Percentiles rank a stretch among this genome's conserved stretches.
These are phyloP conservation scores for Decorospora gaudefroyi DNA, from an alignment of 2,329 filamentous ascomycete species.

Conservation along the genomic window DNA sequence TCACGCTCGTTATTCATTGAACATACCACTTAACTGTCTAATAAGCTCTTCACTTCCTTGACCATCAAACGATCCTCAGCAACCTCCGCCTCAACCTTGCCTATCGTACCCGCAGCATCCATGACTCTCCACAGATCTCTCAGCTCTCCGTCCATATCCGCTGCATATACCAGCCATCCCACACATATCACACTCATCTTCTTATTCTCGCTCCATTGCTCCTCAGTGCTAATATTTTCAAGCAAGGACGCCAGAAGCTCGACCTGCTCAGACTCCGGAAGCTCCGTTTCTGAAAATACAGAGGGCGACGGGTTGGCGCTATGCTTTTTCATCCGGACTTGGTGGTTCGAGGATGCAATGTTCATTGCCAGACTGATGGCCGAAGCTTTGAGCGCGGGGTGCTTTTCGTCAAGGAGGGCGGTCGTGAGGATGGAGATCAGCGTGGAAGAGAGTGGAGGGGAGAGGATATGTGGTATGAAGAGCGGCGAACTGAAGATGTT, in stretches of 20 bases:
- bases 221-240: slow-evolving; percentile 66
- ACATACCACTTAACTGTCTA: too few species aligned
- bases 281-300: slow-evolving; percentile 30
- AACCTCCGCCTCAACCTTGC: slow-evolving; percentile 29
- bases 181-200: slow-evolving; percentile 77
- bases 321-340: slow-evolving; percentile 62
- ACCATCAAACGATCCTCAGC: slow-evolving; percentile 41
- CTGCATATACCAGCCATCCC: slow-evolving; percentile 74
- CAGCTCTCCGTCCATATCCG: slow-evolving; percentile 72
- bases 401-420: slow-evolving; percentile 76
- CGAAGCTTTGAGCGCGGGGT: slow-evolving; percentile 76
- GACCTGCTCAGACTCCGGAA: slow-evolving; percentile 73
- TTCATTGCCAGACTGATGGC: slow-evolving; percentile 86
- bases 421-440: slow-evolving; percentile 73
- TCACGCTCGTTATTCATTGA: too few species aligned
- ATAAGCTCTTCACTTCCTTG: slow-evolving; percentile 43
- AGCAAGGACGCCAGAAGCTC: slow-evolving; percentile 81
- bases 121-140: slow-evolving; percentile 77
- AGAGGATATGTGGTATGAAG: slow-evolving; percentile 67
- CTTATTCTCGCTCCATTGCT: slow-evolving; percentile 65
- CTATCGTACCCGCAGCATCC: slow-evolving; percentile 70
- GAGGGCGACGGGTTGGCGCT: slow-evolving; percentile 24
- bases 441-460: slow-evolving; percentile 54
- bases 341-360: slow-evolving; percentile 71
- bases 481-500: slow-evolving; percentile 81